Base-by-base conservation (phyloP, 2,329 filamentous ascomycete species). In the Fusarium chaquense region DNA sequence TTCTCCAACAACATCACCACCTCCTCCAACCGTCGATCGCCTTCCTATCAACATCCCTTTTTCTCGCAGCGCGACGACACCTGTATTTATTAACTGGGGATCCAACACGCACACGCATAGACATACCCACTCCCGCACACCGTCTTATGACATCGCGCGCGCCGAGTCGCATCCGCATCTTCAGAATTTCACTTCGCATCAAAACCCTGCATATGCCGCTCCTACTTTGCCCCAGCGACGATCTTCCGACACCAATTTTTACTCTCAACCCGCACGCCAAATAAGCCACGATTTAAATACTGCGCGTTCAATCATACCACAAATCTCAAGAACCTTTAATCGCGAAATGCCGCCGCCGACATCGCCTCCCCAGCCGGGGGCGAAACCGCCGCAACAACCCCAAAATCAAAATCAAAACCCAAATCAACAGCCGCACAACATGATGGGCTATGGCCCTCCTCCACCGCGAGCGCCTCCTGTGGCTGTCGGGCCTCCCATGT, bases 291-390 rank as follows among this genome's bases (percentile, higher is more conserved):
- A 78, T 35, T 70, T 78, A 40, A 75, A 76, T 54, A 81, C 81
- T 75, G 77, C 80, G 56, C 82, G 82, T 65, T 80, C 82, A 57
- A 83, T 80, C 75, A 72, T 82, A n/a, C 82, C 82, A n/a, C 82
- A 83, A 11, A 83, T 83, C 24, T 76, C 77, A 12, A 75, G 74
- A 66, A 70, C 77, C 61, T 61, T 76, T 56, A 80, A 78, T 74
- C 82, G 81, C 71, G 76, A 77, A 41, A 85, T 85, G 83, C 82
- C 83, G 56, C 84, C 83, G 38, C 81, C 75, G 41, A 78, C 76
- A 46, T 84, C 83, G 59, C 83, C 84, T 66, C 81, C 82, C 38
- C 80, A 79, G 55, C 78, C 75, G 63, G 76, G 78, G 62, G 64
- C 67, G 64, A 76, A 73, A 56, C 77, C 74, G 46, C 76, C 69